phyloP scores from a whole-genome alignment of 1,284 basidiomycete species.

The Tilletia indica region DNA sequence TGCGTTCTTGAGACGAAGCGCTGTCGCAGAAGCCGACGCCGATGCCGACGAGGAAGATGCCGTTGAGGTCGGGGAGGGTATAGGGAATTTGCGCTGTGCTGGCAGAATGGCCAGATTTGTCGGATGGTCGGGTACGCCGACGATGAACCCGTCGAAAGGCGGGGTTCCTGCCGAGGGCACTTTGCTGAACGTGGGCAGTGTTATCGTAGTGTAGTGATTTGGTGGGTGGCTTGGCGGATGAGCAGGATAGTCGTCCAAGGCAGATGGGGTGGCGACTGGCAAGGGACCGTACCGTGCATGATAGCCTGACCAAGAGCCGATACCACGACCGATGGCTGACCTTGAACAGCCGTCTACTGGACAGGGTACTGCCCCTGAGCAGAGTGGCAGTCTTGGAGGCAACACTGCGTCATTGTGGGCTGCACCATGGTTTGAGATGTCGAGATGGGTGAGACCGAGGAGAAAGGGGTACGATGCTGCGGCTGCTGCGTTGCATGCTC shows the following conservation, averaged over 20 bases:
- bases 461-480: slow-evolving; percentile 23
- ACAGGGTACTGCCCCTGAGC: slow-evolving; percentile 41
- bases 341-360: slow-evolving; percentile 37
- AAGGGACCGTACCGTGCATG: slow-evolving; percentile 21
- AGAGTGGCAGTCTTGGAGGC: slow-evolving; percentile 44
- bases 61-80: slow-evolving; percentile 21
- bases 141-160: slow-evolving; percentile 47
- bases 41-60: no score
- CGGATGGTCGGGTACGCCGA: slow-evolving; percentile 39
- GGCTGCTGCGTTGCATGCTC: slow-evolving; percentile 17
- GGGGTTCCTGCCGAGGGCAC: slow-evolving; percentile 33
- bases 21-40: slow-evolving; percentile 35
- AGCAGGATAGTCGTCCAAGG: background rate
- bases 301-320: slow-evolving; percentile 46
- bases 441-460: background rate
- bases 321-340: slow-evolving; percentile 43
- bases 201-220: background rate
- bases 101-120: slow-evolving; percentile 39
- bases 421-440: slow-evolving; percentile 15
- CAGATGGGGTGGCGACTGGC: background rate
- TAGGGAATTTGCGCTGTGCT: slow-evolving; percentile 26
- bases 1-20: slow-evolving; percentile 23
- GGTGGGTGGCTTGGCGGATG: background rate
- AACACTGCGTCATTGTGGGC: slow-evolving; percentile 34
- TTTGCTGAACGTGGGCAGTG: slow-evolving; percentile 15